Conservation (phyloP, 2,329 filamentous ascomycete species). For the Xylaria sp. region DNA sequence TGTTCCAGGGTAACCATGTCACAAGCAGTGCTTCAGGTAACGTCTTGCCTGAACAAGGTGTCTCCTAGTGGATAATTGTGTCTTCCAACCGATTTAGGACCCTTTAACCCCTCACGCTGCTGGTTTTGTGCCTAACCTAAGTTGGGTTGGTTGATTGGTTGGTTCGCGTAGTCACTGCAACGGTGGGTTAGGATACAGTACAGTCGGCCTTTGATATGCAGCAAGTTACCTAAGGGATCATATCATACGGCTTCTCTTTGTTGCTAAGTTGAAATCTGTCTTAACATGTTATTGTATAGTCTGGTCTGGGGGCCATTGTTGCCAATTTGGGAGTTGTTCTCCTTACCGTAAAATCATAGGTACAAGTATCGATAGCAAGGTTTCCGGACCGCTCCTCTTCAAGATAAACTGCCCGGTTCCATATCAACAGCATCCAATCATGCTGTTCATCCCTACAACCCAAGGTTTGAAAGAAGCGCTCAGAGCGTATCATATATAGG, state of each 20-base stretch:
- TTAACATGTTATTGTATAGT: too few species aligned
- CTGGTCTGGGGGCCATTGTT: too few species aligned
- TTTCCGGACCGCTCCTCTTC: neutral
- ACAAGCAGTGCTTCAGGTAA: conserved; percentile 33
- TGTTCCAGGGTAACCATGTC: conserved; percentile 29
- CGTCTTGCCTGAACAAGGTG: conserved; percentile 18
- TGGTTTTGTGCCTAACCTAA: too few species aligned
- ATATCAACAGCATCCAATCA: neutral
- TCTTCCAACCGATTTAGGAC: neutral
- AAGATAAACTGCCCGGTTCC: neutral
- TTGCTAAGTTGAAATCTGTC: too few species aligned
- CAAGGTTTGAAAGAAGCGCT: neutral
- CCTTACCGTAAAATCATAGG: neutral
- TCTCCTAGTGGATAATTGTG: neutral
- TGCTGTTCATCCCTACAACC: neutral
- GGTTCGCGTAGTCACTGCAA: too few species aligned
- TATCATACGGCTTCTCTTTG: too few species aligned
- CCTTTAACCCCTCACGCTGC: neutral
- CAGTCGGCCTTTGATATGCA: too few species aligned
- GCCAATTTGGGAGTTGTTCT: too few species aligned
- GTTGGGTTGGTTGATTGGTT: too few species aligned
- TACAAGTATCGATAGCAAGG: neutral
- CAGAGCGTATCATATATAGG: neutral
- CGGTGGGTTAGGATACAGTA: too few species aligned
- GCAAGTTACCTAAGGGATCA: too few species aligned